These are phyloP conservation scores for Epichloe uncinata DNA, from an alignment of 2,329 filamentous ascomycete genomes.

Conservation along the genomic window DNA sequence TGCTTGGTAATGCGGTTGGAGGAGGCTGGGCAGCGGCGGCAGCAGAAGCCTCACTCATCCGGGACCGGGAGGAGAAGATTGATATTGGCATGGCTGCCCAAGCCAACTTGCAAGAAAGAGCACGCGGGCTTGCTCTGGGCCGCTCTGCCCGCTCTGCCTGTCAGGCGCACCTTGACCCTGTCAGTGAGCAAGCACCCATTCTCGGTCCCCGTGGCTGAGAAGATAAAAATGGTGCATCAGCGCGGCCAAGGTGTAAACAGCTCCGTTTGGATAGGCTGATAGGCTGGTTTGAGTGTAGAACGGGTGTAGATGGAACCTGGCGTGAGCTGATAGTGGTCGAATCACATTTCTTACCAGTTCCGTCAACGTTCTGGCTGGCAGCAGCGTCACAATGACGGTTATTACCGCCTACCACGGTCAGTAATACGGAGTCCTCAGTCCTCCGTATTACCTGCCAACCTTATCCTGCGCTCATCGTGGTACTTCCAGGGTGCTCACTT, in stretches of 20 bases:
- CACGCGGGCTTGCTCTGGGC: conserved; percentile 1
- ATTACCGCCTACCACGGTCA: no score
- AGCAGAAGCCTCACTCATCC: not conserved
- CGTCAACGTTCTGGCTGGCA: not conserved
- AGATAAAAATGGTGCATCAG: no score
- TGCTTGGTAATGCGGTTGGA: not conserved
- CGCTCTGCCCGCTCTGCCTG: not conserved
- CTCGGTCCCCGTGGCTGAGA: not conserved
- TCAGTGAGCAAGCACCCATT: not conserved
- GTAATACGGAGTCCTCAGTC: no score
- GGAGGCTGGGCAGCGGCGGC: conserved; percentile 1
- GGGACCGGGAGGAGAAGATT: not conserved
- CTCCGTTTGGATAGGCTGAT: no score
- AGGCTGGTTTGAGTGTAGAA: no score
- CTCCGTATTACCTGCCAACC: no score
- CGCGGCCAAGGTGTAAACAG: no score
- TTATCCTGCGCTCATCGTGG: no score
- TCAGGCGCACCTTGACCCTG: not conserved
- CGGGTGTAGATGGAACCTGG: no score
- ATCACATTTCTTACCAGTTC: not conserved
- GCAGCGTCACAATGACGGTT: not conserved
- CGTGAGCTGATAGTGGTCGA: no score
- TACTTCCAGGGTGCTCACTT: no score
- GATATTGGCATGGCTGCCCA: conserved; percentile 2
- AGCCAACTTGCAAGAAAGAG: conserved; percentile 3